Conservation (phyloP, 345 rosid species). For the Lumnitzera racemosa region DNA sequence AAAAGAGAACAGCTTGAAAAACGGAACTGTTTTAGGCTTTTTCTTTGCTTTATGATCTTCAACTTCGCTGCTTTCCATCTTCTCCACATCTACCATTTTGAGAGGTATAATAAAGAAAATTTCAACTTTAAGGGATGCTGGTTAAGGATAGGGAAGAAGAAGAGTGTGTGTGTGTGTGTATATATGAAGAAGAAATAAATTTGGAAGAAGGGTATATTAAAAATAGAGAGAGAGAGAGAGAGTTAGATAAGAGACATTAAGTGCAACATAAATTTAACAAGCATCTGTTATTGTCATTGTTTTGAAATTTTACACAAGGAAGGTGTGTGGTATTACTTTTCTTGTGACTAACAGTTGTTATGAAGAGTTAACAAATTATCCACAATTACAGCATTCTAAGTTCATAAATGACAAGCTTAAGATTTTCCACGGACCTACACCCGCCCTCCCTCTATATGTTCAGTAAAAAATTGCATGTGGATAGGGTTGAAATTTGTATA, state of each 20-base stretch:
- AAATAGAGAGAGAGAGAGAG: neutral
- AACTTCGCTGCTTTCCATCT: conserved; percentile 8
- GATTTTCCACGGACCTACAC: too few species aligned
- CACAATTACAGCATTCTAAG: too few species aligned
- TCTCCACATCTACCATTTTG: conserved; percentile 16
- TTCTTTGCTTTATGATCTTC: conserved; percentile 5
- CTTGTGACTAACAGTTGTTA: too few species aligned
- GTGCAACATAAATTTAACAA: conserved; percentile 4
- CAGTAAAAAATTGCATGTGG: too few species aligned
- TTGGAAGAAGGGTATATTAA: conserved; percentile 2
- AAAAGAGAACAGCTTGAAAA: conserved; percentile 65
- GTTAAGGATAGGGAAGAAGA: neutral
- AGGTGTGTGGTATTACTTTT: too few species aligned
- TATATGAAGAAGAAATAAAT: neutral
- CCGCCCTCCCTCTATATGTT: too few species aligned
- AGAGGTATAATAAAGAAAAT: neutral
- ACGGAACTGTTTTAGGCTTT: conserved; percentile 31
- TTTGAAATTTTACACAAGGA: neutral
- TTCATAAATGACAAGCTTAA: too few species aligned
- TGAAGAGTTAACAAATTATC: too few species aligned
- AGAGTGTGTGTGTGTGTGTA: neutral
- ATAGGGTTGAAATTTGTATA: too few species aligned
- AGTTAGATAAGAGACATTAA: conserved; percentile 21
- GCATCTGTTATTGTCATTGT: neutral
- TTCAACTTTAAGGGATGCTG: neutral